Percentiles rank a stretch among this genome's conserved stretches.
phyloP scores from a whole-genome alignment of 345 rosid species.

The Cardamine chenopodiifolia region DNA sequence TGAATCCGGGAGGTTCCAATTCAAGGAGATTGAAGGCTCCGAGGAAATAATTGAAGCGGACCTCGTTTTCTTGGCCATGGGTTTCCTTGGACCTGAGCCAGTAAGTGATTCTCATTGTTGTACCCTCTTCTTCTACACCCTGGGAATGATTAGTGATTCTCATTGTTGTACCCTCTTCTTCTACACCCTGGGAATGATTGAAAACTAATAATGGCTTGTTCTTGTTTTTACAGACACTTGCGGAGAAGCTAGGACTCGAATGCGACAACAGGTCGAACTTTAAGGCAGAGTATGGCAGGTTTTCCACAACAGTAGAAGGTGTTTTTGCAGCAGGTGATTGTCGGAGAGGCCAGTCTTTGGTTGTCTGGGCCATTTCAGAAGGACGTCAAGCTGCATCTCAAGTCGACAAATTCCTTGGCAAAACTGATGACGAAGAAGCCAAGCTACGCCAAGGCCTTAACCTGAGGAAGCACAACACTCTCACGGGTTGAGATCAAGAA shows the following conservation, averaged over 20 bases:
- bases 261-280: constrained; percentile 82
- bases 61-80: constrained; percentile 92
- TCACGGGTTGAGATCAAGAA: not conserved
- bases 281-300: constrained; percentile 94
- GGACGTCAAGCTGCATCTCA: constrained; percentile 95
- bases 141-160: not conserved
- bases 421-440: constrained; percentile 34
- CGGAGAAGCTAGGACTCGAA: constrained; percentile 88
- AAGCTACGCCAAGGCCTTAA: constrained; percentile 45
- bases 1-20: constrained; percentile 73
- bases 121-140: not conserved
- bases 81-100: constrained; percentile 95
- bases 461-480: constrained; percentile 33
- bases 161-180: not conserved
- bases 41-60: constrained; percentile 89
- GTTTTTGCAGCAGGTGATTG: constrained; percentile 98
- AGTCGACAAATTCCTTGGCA: constrained; percentile 67
- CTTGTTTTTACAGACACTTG: constrained; percentile 41
- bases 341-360: constrained; percentile 93
- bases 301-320: constrained; percentile 78
- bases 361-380: constrained; percentile 99
- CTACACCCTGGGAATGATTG: not conserved
- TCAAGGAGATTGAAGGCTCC: constrained; percentile 84
- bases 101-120: constrained; percentile 49
- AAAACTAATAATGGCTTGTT: not conserved